Evolutionary conservation across 192 early-diverging fungal genomes (phyloP).

Genomic region (Funneliformis mosseae): DNA sequence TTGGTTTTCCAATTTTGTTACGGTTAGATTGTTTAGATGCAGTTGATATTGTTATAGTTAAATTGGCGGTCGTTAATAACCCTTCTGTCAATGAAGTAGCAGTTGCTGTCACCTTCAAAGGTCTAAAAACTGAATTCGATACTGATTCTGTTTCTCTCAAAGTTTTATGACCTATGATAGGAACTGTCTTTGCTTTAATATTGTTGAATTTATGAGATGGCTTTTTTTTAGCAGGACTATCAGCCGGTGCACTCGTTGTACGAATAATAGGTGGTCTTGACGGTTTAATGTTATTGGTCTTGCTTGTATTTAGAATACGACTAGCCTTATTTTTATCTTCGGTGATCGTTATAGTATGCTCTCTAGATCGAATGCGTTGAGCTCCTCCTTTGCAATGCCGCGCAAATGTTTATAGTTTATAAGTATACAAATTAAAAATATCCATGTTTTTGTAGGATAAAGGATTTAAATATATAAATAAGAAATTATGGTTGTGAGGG

Average conservation of each 20-base stretch:
- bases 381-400: constrained; percentile 7
- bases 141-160: not conserved
- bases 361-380: constrained; percentile 20
- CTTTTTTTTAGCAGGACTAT: not conserved
- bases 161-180: not conserved
- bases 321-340: constrained; percentile 30
- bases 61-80: not conserved
- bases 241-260: not conserved
- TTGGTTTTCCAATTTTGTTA: not conserved
- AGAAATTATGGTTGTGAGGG: not conserved
- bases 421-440: constrained; percentile 9
- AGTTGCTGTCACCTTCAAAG: constrained; percentile 7
- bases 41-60: constrained; percentile 1
- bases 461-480: not conserved
- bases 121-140: not conserved
- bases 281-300: not conserved
- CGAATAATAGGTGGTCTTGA: not conserved
- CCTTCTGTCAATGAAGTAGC: not conserved
- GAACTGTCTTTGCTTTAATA: not conserved
- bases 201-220: not conserved
- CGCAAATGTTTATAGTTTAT: not conserved
- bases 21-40: not conserved
- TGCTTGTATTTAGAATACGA: constrained; percentile 13
- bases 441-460: not conserved
- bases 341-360: not conserved